Conservation (phyloP, 75 land plant genomes). For the Picea sitchensis region DNA sequence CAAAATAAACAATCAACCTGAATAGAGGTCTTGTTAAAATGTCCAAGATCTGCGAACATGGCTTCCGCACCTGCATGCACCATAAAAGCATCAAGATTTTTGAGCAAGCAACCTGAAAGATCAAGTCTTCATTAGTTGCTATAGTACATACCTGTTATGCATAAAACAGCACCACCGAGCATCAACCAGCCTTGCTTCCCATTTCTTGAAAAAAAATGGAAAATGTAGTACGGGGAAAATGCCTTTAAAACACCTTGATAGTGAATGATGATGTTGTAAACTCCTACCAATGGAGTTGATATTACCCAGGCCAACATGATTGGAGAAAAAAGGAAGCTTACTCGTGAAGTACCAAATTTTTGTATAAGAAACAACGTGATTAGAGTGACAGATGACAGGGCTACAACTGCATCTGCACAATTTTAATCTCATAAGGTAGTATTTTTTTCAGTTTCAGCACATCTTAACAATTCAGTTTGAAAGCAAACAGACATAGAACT, state of each 20-base stretch:
- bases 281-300: conserved; percentile 46
- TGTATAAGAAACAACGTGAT: conserved; percentile 52
- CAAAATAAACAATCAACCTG: conserved; percentile 32
- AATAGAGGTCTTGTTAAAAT: conserved; percentile 59
- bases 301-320: conserved; percentile 66
- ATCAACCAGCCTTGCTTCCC: conserved; percentile 59
- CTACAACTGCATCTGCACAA: conserved; percentile 40
- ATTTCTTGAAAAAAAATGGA: conserved; percentile 47
- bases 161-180: conserved; percentile 69
- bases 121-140: neutral
- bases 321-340: conserved; percentile 74
- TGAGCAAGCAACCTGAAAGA: neutral
- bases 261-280: conserved; percentile 45
- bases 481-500: neutral
- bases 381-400: conserved; percentile 38
- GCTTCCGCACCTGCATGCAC: conserved; percentile 22
- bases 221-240: conserved; percentile 59
- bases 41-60: conserved; percentile 88
- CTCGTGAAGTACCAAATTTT: conserved; percentile 54
- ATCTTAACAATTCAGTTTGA: neutral
- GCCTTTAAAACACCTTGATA: conserved; percentile 69
- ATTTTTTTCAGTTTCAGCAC: neutral
- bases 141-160: conserved; percentile 61
- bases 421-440: neutral
- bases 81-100: neutral